A percentile compares a stretch with the other conserved stretches of the same genome.
Evolutionary conservation across 1,139 yeast genomes (phyloP).

Genomic region (Candida glucosophila): DNA sequence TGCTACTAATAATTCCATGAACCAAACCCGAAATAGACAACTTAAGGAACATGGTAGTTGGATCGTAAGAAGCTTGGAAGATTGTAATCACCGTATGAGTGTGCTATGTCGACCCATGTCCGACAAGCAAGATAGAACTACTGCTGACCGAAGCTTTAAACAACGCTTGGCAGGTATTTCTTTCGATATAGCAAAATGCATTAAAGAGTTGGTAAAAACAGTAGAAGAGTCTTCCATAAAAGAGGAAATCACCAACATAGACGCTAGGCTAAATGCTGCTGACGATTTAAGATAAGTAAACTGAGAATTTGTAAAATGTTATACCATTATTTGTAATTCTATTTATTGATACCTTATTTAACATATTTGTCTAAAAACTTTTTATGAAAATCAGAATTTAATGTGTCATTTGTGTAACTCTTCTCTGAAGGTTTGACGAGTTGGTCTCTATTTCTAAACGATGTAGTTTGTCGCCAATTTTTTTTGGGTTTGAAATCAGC

Average conservation of each 20-base stretch:
- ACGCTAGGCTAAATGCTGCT: conserved; percentile 36
- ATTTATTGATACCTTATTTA: conserved; percentile 19
- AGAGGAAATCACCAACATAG: conserved; percentile 57
- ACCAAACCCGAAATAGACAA: conserved; percentile 74
- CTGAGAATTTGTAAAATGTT: too few species aligned
- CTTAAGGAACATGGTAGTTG: conserved; percentile 86
- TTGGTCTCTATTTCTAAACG: conserved; percentile 28
- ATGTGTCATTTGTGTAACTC: conserved; percentile 56
- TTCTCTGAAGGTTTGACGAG: conserved; percentile 34
- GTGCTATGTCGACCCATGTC: conserved; percentile 44
- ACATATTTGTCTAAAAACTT: conserved; percentile 63
- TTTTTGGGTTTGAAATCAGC: conserved; percentile 19
- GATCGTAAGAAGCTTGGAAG: conserved; percentile 80
- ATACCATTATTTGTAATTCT: too few species aligned
- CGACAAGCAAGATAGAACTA: conserved; percentile 48
- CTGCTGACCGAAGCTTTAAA: conserved; percentile 83
- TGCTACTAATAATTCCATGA: conserved; percentile 84
- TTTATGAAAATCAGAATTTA: conserved; percentile 54
- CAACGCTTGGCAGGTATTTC: conserved; percentile 94
- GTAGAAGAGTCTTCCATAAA: conserved; percentile 90
- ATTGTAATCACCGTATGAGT: conserved; percentile 76
- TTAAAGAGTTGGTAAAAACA: conserved; percentile 89
- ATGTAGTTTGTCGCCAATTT: conserved; percentile 51
- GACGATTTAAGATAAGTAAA: too few species aligned
- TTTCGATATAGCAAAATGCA: conserved; percentile 92